Evolutionary conservation across 345 rosid species (phyloP), one percentile per base, ranked within the genome.

Genomic region (Eucalyptus microcorys): DNA sequence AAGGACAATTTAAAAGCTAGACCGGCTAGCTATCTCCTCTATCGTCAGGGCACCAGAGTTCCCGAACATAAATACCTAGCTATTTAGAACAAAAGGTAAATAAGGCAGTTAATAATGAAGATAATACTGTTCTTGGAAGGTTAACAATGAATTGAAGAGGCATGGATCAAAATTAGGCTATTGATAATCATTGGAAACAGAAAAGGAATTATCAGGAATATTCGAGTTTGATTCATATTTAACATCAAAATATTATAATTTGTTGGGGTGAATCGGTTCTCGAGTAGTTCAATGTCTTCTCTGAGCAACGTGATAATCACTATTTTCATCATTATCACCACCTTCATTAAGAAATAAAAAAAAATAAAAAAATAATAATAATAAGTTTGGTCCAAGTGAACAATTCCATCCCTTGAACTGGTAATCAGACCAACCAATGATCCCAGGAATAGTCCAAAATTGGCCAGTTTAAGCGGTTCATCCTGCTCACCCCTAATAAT

Each of bases 381-480:
- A 24, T 55, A 1, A 1, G 10, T 53, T 2, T 1, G 0, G 2
- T 57, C 4, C n/a, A 10, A 2, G 14, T 26, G n/a, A 11, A 2
- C 3, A 0, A 26, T 59, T 59, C 1, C 2, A 0, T 6, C 14
- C 2, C 4, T 52, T 52, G 10, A 52, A 21, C 5, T 0, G 0
- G 14, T 7, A 59, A 59, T 3, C 6, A 5, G 0, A 26, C 7
- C 3, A 5, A 26, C 7, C 3, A 5, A 0, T 11, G 66, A 59
- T 11, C 66, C 14, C 1, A 0, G 0, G 0, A 57, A 26, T 15
- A 15, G 19, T 15, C 19, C 52, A 2, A 49, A 5, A 57, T 5
- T 11, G 7, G 0, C n/a, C 6, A 1, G 2, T 57, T 27, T 0
- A 0, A 26, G n/a, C n/a, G 1, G 0, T 26, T 57, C 64, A 12